These are phyloP conservation scores for Barnettozyma pratensis DNA, from an alignment of 805 yeast genomes.

Conservation along the genomic window DNA sequence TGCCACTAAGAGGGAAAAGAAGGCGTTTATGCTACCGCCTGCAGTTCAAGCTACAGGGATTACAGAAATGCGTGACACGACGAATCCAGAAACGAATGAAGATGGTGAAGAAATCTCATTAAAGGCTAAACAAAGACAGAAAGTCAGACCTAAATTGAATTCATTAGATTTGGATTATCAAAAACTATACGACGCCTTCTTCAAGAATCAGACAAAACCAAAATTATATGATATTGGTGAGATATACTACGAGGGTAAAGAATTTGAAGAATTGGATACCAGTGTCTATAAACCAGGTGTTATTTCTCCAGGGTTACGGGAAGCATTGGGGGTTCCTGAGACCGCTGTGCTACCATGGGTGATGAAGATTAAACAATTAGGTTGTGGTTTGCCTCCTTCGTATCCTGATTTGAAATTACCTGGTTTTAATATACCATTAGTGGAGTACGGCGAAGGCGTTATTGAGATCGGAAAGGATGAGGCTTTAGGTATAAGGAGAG, in stretches of 20 bases:
- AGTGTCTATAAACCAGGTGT: slow-evolving; percentile 58
- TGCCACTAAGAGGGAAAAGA: slow-evolving; percentile 58
- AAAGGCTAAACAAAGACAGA: slow-evolving; percentile 71
- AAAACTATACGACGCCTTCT: slow-evolving; percentile 79
- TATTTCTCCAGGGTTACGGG: slow-evolving; percentile 53
- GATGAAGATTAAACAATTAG: slow-evolving; percentile 56
- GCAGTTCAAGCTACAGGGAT: slow-evolving; percentile 82
- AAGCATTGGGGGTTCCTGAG: slow-evolving; percentile 64
- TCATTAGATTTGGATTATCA: slow-evolving; percentile 80
- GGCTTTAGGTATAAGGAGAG: slow-evolving; percentile 11
- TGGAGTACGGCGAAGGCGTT: slow-evolving; percentile 28
- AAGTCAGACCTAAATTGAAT: slow-evolving; percentile 88
- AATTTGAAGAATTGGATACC: slow-evolving; percentile 40
- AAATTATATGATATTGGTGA: slow-evolving; percentile 66
- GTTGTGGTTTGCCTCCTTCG: slow-evolving; percentile 67
- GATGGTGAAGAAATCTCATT: slow-evolving; percentile 46
- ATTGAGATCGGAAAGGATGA: slow-evolving; percentile 18
- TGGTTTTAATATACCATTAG: slow-evolving; percentile 40
- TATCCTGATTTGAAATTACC: slow-evolving; percentile 63
- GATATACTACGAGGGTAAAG: slow-evolving; percentile 73
- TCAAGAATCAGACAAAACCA: slow-evolving; percentile 75
- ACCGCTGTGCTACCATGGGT: slow-evolving; percentile 67
- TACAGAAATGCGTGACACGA: slow-evolving; percentile 72
- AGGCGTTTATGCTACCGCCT: slow-evolving; percentile 72
- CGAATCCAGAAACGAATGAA: slow-evolving; percentile 6